Evolutionary conservation across 148 eudicot species (phyloP), one percentile per base, ranked within the genome.

Genomic region (Euryodendron excelsum): DNA sequence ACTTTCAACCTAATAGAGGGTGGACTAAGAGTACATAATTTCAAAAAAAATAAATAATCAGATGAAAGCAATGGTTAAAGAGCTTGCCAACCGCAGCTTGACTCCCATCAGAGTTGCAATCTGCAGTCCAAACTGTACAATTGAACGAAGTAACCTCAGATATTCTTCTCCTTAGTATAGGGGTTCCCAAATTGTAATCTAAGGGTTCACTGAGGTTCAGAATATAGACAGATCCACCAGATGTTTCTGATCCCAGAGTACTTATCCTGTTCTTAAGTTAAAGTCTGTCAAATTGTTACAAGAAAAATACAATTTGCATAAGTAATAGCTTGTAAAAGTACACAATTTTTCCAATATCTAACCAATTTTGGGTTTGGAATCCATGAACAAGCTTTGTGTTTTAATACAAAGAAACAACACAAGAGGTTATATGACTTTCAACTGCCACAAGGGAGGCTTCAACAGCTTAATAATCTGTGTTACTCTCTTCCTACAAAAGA

Each of bases 101-200:
- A 55, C 78, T 87, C 50, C 87, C 89, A 84, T 75, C 77, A 76
- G 78, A 83, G 71, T 81, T 82, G 82, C 85, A 85, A 78, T 89
- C 97, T 50, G 91, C 94, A 69, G 89, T 77, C 96, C 97, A 95
- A 67, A 92, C 77, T 67, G 98, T 93, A 73, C 88, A 85, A 61
- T 82, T 62, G 39, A 90, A 83, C 45, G 89, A 78, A 59, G 87
- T 72, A 78, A 89, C 75, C 75, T 78, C 77, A 39, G 64, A 18
- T 63, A 83, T 31, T 78, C 82, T 83, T 71, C 75, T 79, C 53
- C 84, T 37, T 27, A 82, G 34, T 5, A 80, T 60, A 65, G 79
- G 77, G 71, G 52, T 34, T 66, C 74, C 71, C 21, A 88, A 69
- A 76, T 30, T 44, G 75, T 70, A 79, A 86, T 85, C 87, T 69